Evolutionary conservation across 2,329 filamentous ascomycete genomes (phyloP), one percentile per base, ranked within the genome.

Genomic region (Neopestalotiopsis rosae): DNA sequence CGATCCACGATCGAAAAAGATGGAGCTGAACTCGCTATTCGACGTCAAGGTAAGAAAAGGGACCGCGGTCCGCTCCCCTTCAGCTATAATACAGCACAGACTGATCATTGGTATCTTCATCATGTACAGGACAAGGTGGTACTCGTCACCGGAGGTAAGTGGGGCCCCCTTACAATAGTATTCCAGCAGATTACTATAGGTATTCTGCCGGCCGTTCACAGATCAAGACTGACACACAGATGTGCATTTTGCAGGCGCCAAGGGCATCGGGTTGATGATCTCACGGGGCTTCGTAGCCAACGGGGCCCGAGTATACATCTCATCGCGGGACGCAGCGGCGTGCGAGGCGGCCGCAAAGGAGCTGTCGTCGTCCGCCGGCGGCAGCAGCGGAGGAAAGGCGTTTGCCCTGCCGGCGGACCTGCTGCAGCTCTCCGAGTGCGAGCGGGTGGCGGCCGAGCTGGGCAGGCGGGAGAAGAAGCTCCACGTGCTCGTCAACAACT

Each of bases 231-330:
- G n/a, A 59, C 56, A 34, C 56, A 45, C 4, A 20, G 28, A 14
- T 58, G 10, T 40, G n/a, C 24, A 28, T 28, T 28, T 28, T 28
- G 24, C 67, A 79, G 82, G 86, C 66, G 86, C 85, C 61, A 88
- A 90, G 76, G 90, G 89, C 72, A 88, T 92, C 71, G 90, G 90
- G 17, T 87, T 87, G 69, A 92, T 92, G 90, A 92, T 92, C 71
- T 87, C 88, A 40, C 83, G 89, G 68, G 90, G 89, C 68, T 91
- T 90, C 79, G 84, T 91, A n/a, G 77, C 83, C 68, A 91, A 90
- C 79, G 89, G 89, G 68, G 87, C 87, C 49, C 88, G 83, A 65
- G 90, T 92, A 17, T 92, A 91, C 83, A 88, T 92, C 70, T 88
- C 89, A 5, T 91, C 89, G 5, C 86, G 90, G 73, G 89, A 91